Percentiles rank a stretch among this genome's conserved stretches.
Conservation (phyloP, 2,329 filamentous ascomycete species). For the Xylariaceae sp. region DNA sequence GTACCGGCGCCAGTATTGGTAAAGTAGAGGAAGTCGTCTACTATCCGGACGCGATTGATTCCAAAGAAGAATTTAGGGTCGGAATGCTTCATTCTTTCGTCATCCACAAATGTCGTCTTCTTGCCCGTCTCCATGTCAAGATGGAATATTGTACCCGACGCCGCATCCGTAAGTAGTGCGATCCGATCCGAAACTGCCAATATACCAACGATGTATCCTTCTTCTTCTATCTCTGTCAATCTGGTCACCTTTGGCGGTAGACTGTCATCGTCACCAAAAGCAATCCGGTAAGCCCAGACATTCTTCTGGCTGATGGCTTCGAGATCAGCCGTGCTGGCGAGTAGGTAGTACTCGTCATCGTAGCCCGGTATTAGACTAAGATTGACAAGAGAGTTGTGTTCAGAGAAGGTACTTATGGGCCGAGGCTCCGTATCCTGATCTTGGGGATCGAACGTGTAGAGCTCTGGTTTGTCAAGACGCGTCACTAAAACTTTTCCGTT, state of each 20-base stretch:
- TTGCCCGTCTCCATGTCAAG: conserved; percentile 25
- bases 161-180: conserved; percentile 25
- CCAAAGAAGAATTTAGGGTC: conserved; percentile 24
- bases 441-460: conserved; percentile 28
- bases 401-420: conserved; percentile 24
- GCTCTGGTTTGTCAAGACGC: conserved; percentile 28
- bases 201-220: conserved; percentile 23
- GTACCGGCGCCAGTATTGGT: conserved; percentile 28
- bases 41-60: conserved; percentile 27
- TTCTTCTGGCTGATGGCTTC: conserved; percentile 27
- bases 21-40: conserved; percentile 25
- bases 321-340: conserved; percentile 25
- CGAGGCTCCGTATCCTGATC: conserved; percentile 23
- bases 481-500: conserved; percentile 28
- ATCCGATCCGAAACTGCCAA: conserved; percentile 23
- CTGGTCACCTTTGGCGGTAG: conserved; percentile 20
- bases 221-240: conserved; percentile 19
- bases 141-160: conserved; percentile 24
- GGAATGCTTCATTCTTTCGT: conserved; percentile 23
- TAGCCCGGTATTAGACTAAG: conserved; percentile 22
- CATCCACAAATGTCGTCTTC: conserved; percentile 19
- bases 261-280: conserved; percentile 28
- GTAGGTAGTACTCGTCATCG: conserved; percentile 26
- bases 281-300: conserved; percentile 26
- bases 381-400: conserved; percentile 26